Evolutionary conservation across 1,284 basidiomycete species (phyloP).

Genomic region (Ustilago nuda): DNA sequence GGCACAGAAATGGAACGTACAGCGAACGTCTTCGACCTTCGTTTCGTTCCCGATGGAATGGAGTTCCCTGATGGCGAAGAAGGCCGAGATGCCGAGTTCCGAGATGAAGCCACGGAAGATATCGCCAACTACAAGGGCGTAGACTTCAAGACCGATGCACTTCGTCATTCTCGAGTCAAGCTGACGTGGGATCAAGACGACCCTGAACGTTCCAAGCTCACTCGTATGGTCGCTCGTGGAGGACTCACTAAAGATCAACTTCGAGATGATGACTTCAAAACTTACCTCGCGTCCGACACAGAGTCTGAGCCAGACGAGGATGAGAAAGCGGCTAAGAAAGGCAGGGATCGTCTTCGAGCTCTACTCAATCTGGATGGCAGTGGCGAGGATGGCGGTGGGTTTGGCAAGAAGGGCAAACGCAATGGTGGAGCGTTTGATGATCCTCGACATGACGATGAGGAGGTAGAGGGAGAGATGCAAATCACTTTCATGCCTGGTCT

Average conservation of each 20-base stretch:
- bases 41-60: slow-evolving; percentile 80
- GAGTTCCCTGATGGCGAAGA: slow-evolving; percentile 79
- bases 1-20: slow-evolving; percentile 96
- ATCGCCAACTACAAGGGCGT: slow-evolving; percentile 78
- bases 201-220: slow-evolving; percentile 83
- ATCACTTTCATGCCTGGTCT: slow-evolving; percentile 68
- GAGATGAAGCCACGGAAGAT: slow-evolving; percentile 78
- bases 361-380: slow-evolving; percentile 54
- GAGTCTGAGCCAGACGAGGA: slow-evolving; percentile 55
- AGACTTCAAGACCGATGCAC: slow-evolving; percentile 92
- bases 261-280: slow-evolving; percentile 66
- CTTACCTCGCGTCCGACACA: slow-evolving; percentile 66
- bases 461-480: slow-evolving; percentile 57
- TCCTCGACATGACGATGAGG: slow-evolving; percentile 45
- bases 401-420: slow-evolving; percentile 35
- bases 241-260: slow-evolving; percentile 55
- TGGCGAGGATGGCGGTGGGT: slow-evolving; percentile 27
- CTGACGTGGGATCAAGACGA: slow-evolving; percentile 99
- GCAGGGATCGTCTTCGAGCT: slow-evolving; percentile 55
- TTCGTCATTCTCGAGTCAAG: slow-evolving; percentile 98
- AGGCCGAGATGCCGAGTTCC: slow-evolving; percentile 77
- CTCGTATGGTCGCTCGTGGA: slow-evolving; percentile 48
- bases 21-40: slow-evolving; percentile 92
- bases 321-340: slow-evolving; percentile 29
- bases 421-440: slow-evolving; percentile 57